These are phyloP conservation scores for Scedosporium dehoogii DNA, from an alignment of 2,329 filamentous ascomycete genomes.

Conservation along the genomic window DNA sequence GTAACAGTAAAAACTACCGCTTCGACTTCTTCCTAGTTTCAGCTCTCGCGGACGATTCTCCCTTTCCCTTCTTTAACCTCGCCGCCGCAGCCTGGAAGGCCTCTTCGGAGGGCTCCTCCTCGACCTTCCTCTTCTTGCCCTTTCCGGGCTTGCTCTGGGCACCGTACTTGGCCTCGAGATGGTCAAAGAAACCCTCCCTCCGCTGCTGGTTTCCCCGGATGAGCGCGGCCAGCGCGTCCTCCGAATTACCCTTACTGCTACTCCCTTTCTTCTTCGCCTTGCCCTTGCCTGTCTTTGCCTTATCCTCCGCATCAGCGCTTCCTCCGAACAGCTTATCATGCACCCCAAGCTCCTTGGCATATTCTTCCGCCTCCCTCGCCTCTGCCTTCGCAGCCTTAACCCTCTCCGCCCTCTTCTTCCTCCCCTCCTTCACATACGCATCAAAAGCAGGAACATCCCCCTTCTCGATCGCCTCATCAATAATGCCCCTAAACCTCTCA, in stretches of 20 bases:
- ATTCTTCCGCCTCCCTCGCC: constrained; percentile 61
- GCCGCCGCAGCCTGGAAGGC: constrained; percentile 49
- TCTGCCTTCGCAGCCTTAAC: constrained; percentile 56
- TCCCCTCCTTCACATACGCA: constrained; percentile 65
- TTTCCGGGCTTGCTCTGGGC: constrained; percentile 33
- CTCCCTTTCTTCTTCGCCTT: constrained; percentile 25
- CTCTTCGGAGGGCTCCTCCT: constrained; percentile 55
- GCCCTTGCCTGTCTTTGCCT: constrained; percentile 27
- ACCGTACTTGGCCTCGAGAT: constrained; percentile 68
- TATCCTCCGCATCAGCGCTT: constrained; percentile 18
- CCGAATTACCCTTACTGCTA: constrained; percentile 22
- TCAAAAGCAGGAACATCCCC: constrained; percentile 57
- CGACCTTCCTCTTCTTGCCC: constrained; percentile 41
- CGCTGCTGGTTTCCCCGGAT: constrained; percentile 63
- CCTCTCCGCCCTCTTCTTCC: constrained; percentile 49
- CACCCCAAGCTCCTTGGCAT: constrained; percentile 65
- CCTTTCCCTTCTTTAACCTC: constrained; percentile 30
- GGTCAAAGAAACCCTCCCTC: constrained; percentile 57
- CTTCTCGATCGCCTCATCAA: constrained; percentile 67
- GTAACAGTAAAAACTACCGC: not conserved
- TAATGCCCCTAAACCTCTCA: constrained; percentile 68
- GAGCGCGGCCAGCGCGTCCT: constrained; percentile 56
- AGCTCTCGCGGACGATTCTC: constrained; percentile 6
- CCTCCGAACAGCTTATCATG: constrained; percentile 57
- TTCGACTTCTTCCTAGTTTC: constrained; percentile 1